Evolutionary conservation across 495 filamentous ascomycete species (phyloP).

Genomic region (Talaromyces adpressus): DNA sequence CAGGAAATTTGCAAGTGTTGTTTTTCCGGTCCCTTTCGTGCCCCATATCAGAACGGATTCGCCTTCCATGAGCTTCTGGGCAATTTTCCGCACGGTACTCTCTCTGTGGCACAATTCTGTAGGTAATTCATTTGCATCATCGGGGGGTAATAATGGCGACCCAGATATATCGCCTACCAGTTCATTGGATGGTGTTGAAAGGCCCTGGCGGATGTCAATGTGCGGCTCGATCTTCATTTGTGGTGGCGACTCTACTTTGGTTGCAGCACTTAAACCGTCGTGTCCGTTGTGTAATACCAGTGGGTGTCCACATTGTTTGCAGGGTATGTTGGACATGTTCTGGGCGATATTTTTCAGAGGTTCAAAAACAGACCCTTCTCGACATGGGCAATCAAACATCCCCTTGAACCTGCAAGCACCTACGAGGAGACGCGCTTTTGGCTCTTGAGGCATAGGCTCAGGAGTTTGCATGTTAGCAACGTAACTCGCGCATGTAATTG

Average conservation of each 20-base stretch:
- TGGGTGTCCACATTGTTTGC: background rate
- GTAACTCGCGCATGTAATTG: too few relatives aligned
- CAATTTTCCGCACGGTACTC: background rate
- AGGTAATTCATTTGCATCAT: background rate
- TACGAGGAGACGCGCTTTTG: background rate
- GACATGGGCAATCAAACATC: constrained; percentile 2
- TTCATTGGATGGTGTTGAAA: background rate
- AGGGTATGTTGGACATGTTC: background rate
- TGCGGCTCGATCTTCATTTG: background rate
- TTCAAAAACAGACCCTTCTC: background rate
- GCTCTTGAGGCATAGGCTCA: background rate
- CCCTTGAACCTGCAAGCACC: background rate
- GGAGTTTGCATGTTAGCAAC: background rate
- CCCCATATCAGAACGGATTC: constrained; percentile 2
- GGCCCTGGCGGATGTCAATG: background rate
- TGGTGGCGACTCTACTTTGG: background rate
- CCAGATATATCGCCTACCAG: too few relatives aligned
- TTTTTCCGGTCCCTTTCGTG: background rate
- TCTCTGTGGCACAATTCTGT: background rate
- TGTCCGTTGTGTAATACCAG: background rate
- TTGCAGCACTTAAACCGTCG: background rate
- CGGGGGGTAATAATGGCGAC: too few relatives aligned
- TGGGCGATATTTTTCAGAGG: background rate
- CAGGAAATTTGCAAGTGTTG: background rate
- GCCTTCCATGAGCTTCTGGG: background rate